These are phyloP conservation scores for Moniliella sp. DNA, from an alignment of 1,284 basidiomycete genomes.

Conservation along the genomic window DNA sequence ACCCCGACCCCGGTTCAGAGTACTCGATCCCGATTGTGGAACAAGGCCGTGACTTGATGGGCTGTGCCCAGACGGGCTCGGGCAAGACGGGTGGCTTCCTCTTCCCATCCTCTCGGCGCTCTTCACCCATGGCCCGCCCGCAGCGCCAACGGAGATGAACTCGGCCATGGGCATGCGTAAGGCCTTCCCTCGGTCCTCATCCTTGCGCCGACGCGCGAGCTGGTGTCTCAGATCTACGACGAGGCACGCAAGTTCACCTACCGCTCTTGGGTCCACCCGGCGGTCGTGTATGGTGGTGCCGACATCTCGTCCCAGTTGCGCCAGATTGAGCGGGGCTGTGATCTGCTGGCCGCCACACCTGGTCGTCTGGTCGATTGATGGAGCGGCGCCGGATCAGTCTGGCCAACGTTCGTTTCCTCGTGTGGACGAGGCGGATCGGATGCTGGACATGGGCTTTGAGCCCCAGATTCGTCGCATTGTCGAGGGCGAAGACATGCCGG, in stretches of 20 bases:
- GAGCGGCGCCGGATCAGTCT: constrained; percentile 91
- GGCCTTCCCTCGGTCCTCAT: constrained; percentile 84
- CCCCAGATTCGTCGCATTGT: constrained; percentile 96
- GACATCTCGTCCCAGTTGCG: constrained; percentile 89
- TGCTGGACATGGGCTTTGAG: constrained; percentile 99
- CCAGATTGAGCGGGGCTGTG: constrained; percentile 82
- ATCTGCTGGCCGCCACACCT: constrained; percentile 88
- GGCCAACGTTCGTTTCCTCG: constrained; percentile 86
- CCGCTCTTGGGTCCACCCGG: constrained; percentile 94
- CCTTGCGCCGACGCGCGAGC: constrained; percentile 88
- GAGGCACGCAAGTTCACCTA: constrained; percentile 98
- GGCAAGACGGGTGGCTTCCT: constrained; percentile 97
- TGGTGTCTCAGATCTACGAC: constrained; percentile 96
- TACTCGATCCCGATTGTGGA: constrained; percentile 97
- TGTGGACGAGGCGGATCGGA: constrained; percentile 97
- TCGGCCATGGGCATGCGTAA: too few species aligned
- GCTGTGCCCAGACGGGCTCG: constrained; percentile 97
- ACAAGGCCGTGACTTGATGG: constrained; percentile 77
- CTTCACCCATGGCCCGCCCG: constrained; percentile 58
- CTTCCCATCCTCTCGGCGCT: constrained; percentile 90
- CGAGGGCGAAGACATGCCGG: constrained; percentile 93
- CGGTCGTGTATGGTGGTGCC: constrained; percentile 95
- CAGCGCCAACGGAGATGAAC: constrained; percentile 42
- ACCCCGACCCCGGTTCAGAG: constrained; percentile 96
- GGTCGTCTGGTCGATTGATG: constrained; percentile 94